Conservation (phyloP, 768 basidiomycete genomes). For the Suillus clintonianus region DNA sequence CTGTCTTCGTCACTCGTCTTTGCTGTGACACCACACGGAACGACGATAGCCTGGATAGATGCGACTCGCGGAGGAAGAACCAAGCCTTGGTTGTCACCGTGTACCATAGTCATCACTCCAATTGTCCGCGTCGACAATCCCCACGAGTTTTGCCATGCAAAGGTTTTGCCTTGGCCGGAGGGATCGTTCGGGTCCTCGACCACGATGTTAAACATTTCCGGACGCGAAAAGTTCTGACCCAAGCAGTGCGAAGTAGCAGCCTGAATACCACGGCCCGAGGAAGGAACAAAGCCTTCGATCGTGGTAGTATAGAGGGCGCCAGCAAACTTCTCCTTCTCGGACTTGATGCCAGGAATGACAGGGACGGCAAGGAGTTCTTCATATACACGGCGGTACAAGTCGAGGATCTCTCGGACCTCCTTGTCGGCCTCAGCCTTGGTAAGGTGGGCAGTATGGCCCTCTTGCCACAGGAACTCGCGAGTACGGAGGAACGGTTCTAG, state of each 20-base stretch:
- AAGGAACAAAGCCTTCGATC: constrained; percentile 96
- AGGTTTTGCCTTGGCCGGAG: constrained; percentile 64
- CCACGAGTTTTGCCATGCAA: constrained; percentile 99
- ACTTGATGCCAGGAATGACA: constrained; percentile 95
- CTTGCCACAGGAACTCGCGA: constrained; percentile 99
- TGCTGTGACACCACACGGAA: constrained; percentile 93
- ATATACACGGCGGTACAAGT: constrained; percentile 93
- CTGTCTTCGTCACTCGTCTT: constrained; percentile 73
- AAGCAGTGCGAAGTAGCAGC: constrained; percentile 97
- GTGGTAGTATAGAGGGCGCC: constrained; percentile 98
- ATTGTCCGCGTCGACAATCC: constrained; percentile 94
- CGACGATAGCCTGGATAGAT: constrained; percentile 85
- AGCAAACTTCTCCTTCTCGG: constrained; percentile 99
- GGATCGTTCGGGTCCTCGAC: constrained; percentile 91
- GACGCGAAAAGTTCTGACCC: constrained; percentile 96
- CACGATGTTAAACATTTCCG: constrained; percentile 96
- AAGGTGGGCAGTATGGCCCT: constrained; percentile 95
- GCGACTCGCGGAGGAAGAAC: constrained; percentile 98
- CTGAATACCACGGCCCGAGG: constrained; percentile 96
- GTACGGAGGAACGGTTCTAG: constrained; percentile 97
- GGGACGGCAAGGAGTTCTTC: constrained; percentile 97
- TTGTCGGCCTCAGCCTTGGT: constrained; percentile 87
- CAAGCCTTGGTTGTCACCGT: constrained; percentile 96
- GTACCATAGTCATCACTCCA: constrained; percentile 99
- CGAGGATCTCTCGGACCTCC: constrained; percentile 93